Evolutionary conservation across 305 asterid species (phyloP), one percentile per base, ranked within the genome.

Genomic region (Fraxinus sp.): DNA sequence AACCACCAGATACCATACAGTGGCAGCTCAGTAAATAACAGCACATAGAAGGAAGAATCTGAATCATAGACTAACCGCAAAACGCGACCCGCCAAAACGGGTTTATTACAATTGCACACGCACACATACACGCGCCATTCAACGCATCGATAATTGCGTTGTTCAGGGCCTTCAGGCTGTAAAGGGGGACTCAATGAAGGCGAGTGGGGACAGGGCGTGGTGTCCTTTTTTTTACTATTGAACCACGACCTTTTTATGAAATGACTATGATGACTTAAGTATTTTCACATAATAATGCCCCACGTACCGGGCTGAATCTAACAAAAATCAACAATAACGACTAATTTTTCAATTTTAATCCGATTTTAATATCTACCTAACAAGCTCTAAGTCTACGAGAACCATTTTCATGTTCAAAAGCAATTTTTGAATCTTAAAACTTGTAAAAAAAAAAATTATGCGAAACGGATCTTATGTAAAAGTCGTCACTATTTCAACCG

Each of bases 121-220:
- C 90, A 71, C 0, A 3, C 0, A 0, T 1, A 0, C 89, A 91
- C 94, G 93, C 91, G 86, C 92, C 87, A 44, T 26, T 22, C 74
- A 74, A 78, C 70, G 46, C 86, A 64, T 87, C 80, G 91, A 85
- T 84, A 46, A 81, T 77, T 81, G 85, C 85, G 87, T 86, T 5
- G 76, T 79, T 71, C 74, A 3, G 59, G 59, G 59, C 59, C 59
- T 49, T 49, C 18, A 36, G 79, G 87, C 88, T 81, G 84, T 85
- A 52, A 52, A 52, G 64, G 72, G 82, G 86, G 79, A 52, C 86
- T 82, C 52, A 57, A 74, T 78, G 77, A 80, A 79, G 72, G 79
- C 79, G 83, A 71, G 91, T 89, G 89, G 92, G 90, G 92, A 77
- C 93, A 88, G 90, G 91, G 94, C 91, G 92, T 90, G 97, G 88